A percentile compares a stretch with the other conserved stretches of the same genome.
These are phyloP conservation scores for Coemansia sp. DNA, from an alignment of 192 early-diverging fungal genomes.

Conservation along the genomic window DNA sequence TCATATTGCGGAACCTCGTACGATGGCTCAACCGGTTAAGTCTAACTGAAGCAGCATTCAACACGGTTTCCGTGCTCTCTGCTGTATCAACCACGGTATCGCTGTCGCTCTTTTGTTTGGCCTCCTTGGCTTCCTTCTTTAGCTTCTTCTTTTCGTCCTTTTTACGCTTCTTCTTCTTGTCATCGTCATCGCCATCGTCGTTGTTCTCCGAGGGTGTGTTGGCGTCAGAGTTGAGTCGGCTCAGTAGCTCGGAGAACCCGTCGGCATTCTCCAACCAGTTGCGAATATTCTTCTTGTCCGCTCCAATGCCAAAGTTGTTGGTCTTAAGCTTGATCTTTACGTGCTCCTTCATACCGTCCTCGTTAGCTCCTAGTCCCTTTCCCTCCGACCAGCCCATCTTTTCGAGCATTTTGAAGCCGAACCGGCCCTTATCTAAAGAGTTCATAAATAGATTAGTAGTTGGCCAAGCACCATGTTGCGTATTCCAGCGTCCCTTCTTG, in stretches of 20 bases:
- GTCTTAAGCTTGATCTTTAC: constrained; percentile 86
- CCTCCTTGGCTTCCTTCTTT: constrained; percentile 30
- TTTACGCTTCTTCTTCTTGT: constrained; percentile 9
- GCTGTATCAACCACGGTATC: background rate
- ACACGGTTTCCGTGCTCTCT: constrained; percentile 7
- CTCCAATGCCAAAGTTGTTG: constrained; percentile 89
- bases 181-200: constrained; percentile 26
- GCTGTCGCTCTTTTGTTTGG: constrained; percentile 15
- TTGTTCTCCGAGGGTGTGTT: constrained; percentile 27
- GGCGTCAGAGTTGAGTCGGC: constrained; percentile 70
- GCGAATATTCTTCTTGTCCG: constrained; percentile 79
- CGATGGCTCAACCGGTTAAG: constrained; percentile 32
- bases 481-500: background rate
- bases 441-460: background rate
- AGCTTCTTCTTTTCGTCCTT: constrained; percentile 39
- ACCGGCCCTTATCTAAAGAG: constrained; percentile 68
- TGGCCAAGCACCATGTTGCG: background rate
- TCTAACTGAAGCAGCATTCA: constrained; percentile 10
- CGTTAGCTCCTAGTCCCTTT: constrained; percentile 87
- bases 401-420: constrained; percentile 87
- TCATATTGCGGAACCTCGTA: constrained; percentile 49
- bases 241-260: constrained; percentile 81
- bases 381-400: constrained; percentile 98
- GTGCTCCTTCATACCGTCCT: constrained; percentile 81
- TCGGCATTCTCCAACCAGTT: constrained; percentile 95